Percentiles rank a stretch among this genome's conserved stretches.
phyloP scores from a whole-genome alignment of 495 filamentous ascomycete species.

The Hyphodiscus hymeniophilus region DNA sequence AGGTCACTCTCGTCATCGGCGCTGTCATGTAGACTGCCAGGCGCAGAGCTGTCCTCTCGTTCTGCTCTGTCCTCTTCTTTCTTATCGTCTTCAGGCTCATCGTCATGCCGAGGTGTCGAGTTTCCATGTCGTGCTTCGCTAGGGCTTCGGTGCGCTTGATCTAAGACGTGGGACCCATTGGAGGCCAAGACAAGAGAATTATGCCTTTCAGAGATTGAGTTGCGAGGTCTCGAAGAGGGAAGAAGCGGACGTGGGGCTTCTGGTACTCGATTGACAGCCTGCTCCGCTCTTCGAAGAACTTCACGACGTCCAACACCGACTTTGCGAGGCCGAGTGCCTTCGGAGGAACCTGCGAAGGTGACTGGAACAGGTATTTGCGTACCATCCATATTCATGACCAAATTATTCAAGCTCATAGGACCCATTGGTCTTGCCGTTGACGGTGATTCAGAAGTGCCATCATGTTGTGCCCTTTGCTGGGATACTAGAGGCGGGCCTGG shows the following conservation, averaged over 20 bases:
- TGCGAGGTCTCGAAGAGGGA: constrained; percentile 27
- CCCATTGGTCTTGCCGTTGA: constrained; percentile 12
- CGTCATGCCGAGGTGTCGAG: too few species aligned
- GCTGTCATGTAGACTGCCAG: constrained; percentile 61
- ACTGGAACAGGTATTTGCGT: constrained; percentile 18
- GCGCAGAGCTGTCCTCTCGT: constrained; percentile 33
- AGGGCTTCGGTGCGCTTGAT: constrained; percentile 3
- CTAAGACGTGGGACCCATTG: not conserved
- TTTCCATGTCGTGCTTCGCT: not conserved
- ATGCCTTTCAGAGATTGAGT: constrained; percentile 22
- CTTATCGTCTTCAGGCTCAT: constrained; percentile 22
- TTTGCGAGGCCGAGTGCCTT: constrained; percentile 38
- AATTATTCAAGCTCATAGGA: constrained; percentile 49
- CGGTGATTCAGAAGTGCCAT: constrained; percentile 11
- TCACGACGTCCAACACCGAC: constrained; percentile 52
- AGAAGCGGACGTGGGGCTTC: constrained; percentile 25
- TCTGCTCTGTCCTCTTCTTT: constrained; percentile 14
- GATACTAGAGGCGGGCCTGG: constrained; percentile 18
- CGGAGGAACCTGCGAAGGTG: constrained; percentile 13
- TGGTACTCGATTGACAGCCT: constrained; percentile 33
- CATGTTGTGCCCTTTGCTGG: constrained; percentile 22
- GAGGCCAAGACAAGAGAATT: constrained; percentile 17
- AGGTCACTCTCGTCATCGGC: constrained; percentile 78
- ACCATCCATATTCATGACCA: constrained; percentile 29
- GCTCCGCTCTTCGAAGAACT: constrained; percentile 54